Evolutionary conservation across 2,329 filamentous ascomycete genomes (phyloP).

Genomic region (Myriangium duriaei): DNA sequence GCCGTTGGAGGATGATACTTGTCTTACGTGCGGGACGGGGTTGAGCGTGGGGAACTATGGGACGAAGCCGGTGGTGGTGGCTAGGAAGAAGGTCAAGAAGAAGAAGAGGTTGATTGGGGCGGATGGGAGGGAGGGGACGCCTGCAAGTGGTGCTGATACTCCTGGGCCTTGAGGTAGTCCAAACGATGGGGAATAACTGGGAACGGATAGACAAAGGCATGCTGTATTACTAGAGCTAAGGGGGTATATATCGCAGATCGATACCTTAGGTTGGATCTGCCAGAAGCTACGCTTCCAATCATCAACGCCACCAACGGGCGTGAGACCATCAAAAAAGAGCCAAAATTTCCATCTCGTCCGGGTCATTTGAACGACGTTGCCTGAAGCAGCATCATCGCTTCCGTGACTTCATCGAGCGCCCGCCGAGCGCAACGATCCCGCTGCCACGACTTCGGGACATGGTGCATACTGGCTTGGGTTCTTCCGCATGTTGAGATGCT

Average conservation of each 20-base stretch:
- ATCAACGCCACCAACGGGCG: too few relatives aligned
- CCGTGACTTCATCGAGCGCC: conserved; percentile 20
- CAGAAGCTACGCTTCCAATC: too few relatives aligned
- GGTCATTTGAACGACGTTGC: too few relatives aligned
- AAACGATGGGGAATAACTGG: conserved; percentile 1
- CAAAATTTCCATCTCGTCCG: too few relatives aligned
- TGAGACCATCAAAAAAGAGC: too few relatives aligned
- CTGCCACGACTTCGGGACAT: conserved; percentile 65
- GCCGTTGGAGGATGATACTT: conserved; percentile 50
- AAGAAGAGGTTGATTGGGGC: conserved; percentile 35
- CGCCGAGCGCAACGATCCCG: conserved; percentile 41
- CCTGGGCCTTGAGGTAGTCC: conserved; percentile 17
- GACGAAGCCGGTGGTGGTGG: conserved; percentile 61
- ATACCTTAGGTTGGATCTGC: too few relatives aligned
- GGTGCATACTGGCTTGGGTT: conserved; percentile 62
- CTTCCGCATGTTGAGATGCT: conserved; percentile 74
- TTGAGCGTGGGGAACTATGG: conserved; percentile 67
- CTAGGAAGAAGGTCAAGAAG: conserved; percentile 63
- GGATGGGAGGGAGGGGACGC: conserved; percentile 32
- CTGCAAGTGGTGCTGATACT: conserved; percentile 19
- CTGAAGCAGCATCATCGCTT: too few relatives aligned
- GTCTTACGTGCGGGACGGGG: conserved; percentile 71
- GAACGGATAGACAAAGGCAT: background rate
- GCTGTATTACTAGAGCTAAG: too few relatives aligned
- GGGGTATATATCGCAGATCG: too few relatives aligned